Evolutionary conservation across 2,329 filamentous ascomycete genomes (phyloP).

Genomic region (Penicillium sp.): DNA sequence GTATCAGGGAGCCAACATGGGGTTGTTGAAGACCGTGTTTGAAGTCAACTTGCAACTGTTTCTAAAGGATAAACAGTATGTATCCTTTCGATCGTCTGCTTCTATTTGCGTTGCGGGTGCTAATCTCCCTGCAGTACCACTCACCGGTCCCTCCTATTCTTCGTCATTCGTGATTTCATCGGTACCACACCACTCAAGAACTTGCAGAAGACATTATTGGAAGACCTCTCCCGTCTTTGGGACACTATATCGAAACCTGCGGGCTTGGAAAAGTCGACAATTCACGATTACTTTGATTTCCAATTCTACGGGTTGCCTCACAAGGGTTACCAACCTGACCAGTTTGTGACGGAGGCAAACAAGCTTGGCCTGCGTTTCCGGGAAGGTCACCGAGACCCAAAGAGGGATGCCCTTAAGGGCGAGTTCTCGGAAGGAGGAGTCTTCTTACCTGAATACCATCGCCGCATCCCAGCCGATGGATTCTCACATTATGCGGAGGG

Average conservation of each 20-base stretch:
- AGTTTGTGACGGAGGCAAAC: constrained; percentile 77
- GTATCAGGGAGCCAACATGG: constrained; percentile 99
- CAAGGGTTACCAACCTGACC: constrained; percentile 92
- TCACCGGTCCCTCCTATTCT: constrained; percentile 89
- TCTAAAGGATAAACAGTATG: constrained; percentile 87
- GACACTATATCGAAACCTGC: constrained; percentile 84
- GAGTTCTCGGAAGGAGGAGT: constrained; percentile 77
- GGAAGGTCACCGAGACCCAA: constrained; percentile 71
- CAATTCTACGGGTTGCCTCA: constrained; percentile 93
- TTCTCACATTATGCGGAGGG: constrained; percentile 90
- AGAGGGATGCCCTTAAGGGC: constrained; percentile 56
- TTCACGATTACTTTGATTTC: constrained; percentile 98
- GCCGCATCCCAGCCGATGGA: constrained; percentile 94
- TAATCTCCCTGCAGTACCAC: constrained; percentile 60
- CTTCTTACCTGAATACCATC: constrained; percentile 90
- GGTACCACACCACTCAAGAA: constrained; percentile 88
- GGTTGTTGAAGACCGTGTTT: constrained; percentile 95
- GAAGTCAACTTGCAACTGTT: constrained; percentile 98
- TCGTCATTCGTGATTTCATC: constrained; percentile 96
- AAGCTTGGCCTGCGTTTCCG: constrained; percentile 79
- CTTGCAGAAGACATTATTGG: constrained; percentile 82
- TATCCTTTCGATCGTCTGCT: not conserved
- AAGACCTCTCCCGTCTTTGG: constrained; percentile 92
- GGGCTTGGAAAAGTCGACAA: constrained; percentile 81
- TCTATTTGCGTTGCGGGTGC: not conserved